A percentile compares a stretch with the other conserved stretches of the same genome.
Evolutionary conservation across 2,329 filamentous ascomycete species (phyloP).

Genomic region (Diaporthe vexans): DNA sequence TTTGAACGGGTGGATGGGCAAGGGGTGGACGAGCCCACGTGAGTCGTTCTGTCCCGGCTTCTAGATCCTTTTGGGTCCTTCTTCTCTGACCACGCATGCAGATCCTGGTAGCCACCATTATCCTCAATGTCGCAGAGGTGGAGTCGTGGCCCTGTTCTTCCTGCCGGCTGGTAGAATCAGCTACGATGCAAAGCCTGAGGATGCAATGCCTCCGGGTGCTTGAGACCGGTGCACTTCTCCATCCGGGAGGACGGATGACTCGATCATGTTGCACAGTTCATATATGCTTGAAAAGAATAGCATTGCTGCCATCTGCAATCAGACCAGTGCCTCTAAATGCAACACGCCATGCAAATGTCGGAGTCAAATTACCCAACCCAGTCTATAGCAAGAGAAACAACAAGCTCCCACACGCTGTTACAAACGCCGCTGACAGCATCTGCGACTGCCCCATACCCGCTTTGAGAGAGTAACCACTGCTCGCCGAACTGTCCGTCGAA

Average conservation of each 20-base stretch:
- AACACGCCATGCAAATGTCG: not conserved
- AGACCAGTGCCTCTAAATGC: not conserved
- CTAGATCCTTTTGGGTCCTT: no score
- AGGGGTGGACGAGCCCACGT: conserved; percentile 68
- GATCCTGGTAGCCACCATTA: conserved; percentile 69
- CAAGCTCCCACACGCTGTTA: not conserved
- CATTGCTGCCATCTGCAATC: not conserved
- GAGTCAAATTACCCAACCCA: not conserved
- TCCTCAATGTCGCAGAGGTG: conserved; percentile 64
- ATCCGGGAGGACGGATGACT: no score
- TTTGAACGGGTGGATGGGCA: conserved; percentile 69
- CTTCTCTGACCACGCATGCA: not conserved
- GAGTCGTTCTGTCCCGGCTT: not conserved
- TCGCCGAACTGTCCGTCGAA: not conserved
- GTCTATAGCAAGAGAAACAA: not conserved
- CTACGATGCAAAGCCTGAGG: conserved; percentile 60
- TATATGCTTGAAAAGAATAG: not conserved
- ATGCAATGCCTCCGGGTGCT: conserved; percentile 55
- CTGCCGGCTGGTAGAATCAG: conserved; percentile 67
- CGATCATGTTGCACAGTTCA: not conserved
- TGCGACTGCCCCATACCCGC: not conserved
- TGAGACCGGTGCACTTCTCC: conserved; percentile 25
- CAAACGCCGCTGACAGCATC: not conserved
- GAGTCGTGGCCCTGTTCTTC: conserved; percentile 67
- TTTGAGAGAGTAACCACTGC: not conserved